These are phyloP conservation scores for Boletus fagicola DNA, from an alignment of 768 basidiomycete species.

Conservation along the genomic window DNA sequence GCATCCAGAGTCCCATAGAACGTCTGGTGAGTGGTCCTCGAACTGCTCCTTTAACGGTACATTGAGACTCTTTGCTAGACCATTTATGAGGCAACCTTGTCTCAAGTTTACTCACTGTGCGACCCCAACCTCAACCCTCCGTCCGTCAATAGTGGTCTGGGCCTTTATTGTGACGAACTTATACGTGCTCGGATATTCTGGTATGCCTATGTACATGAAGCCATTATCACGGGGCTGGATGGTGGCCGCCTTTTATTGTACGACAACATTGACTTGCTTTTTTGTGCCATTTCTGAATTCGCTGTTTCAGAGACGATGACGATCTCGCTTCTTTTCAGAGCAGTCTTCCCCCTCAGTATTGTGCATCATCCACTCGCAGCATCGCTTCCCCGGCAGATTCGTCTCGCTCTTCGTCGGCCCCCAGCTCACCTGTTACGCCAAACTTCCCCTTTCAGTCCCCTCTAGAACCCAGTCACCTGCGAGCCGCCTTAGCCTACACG, in stretches of 20 bases:
- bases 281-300: conserved; percentile 3
- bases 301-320: conserved; percentile 57
- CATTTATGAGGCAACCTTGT: conserved; percentile 79
- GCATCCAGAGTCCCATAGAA: conserved; percentile 30
- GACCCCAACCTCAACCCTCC: conserved; percentile 46
- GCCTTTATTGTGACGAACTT: conserved; percentile 55
- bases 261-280: conserved; percentile 26
- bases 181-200: conserved; percentile 82
- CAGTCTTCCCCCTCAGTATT: conserved; percentile 48
- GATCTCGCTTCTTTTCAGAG: conserved; percentile 74
- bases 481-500: conserved; percentile 44
- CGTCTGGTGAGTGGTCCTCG: conserved; percentile 13
- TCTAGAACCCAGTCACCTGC: conserved; percentile 29
- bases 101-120: conserved; percentile 79
- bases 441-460: conserved; percentile 25
- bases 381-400: conserved; percentile 34
- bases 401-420: conserved; percentile 31
- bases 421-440: conserved; percentile 23
- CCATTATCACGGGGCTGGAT: conserved; percentile 73
- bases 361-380: conserved; percentile 26
- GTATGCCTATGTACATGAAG: conserved; percentile 86
- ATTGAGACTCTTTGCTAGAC: conserved; percentile 35
- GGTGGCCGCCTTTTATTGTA: conserved; percentile 85
- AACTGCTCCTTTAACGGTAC: neutral
- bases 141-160: conserved; percentile 48